Conservation (phyloP, 192 early-diverging fungal species). For the Coemansia sp. region DNA sequence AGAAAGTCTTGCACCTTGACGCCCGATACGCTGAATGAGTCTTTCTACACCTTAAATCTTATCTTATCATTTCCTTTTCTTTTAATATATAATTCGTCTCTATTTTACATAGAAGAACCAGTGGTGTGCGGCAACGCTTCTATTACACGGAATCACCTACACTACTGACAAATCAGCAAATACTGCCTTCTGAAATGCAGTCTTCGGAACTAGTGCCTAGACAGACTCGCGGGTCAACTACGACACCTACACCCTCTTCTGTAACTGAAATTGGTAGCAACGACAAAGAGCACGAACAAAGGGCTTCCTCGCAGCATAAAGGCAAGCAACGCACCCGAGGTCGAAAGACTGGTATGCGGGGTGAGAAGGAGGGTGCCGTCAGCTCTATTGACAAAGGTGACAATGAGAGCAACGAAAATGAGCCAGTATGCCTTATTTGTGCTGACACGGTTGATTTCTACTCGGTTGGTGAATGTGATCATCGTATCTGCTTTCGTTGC, state of each 20-base stretch:
- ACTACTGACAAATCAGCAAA: not conserved
- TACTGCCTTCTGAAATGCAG: not conserved
- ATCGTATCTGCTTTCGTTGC: conserved; percentile 91
- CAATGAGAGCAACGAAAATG: conserved; percentile 17
- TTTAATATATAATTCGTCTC: not conserved
- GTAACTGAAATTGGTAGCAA: not conserved
- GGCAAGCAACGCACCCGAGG: conserved; percentile 6
- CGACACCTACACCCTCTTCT: not conserved
- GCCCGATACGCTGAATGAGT: not conserved
- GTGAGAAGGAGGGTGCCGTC: not conserved
- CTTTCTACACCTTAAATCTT: not conserved
- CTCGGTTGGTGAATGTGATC: conserved; percentile 87
- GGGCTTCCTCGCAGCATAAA: not conserved
- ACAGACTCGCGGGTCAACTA: not conserved
- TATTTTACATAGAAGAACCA: not conserved
- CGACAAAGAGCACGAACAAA: not conserved
- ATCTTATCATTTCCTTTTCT: not conserved
- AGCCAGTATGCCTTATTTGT: conserved; percentile 81
- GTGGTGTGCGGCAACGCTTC: not conserved
- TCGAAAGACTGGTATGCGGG: not conserved
- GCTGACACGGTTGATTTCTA: conserved; percentile 76
- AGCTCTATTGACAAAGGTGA: not conserved
- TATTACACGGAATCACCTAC: not conserved
- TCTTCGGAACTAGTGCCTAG: not conserved
- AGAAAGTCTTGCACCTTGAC: not conserved